Evolutionary conservation across 2,329 filamentous ascomycete species (phyloP).

Genomic region (Grosmannia penicillata): DNA sequence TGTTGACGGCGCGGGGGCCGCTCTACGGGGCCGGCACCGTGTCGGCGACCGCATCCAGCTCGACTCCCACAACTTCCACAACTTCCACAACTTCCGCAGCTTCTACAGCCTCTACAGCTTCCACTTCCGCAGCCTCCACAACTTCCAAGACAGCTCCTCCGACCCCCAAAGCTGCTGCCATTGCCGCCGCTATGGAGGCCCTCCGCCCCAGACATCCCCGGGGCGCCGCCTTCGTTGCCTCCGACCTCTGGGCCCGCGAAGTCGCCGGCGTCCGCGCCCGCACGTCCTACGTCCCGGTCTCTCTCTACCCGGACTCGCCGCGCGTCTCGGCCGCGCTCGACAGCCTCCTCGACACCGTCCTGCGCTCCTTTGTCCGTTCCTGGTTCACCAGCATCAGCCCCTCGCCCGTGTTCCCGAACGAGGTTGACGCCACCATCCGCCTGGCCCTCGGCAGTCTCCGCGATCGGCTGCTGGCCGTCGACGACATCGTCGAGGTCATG

Average conservation of each 20-base stretch:
- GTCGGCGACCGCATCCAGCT: background rate
- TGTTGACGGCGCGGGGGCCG: conserved; percentile 16
- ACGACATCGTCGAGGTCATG: conserved; percentile 75
- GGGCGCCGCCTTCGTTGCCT: conserved; percentile 38
- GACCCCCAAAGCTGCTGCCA: conserved; percentile 26
- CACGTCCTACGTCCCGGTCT: conserved; percentile 50
- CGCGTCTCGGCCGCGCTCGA: conserved; percentile 70
- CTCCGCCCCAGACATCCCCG: background rate
- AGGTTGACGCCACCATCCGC: conserved; percentile 71
- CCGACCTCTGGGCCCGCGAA: conserved; percentile 55
- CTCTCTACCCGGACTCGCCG: conserved; percentile 63
- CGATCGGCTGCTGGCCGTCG: conserved; percentile 58
- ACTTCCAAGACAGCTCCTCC: conserved; percentile 30
- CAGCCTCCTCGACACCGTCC: conserved; percentile 57
- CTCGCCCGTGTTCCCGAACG: conserved; percentile 63
- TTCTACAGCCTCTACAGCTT: background rate
- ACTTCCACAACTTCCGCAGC: background rate
- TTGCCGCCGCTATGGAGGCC: background rate
- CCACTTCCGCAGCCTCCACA: background rate
- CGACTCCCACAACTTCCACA: background rate
- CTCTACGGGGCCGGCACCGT: background rate
- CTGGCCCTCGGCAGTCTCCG: conserved; percentile 55
- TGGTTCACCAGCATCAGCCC: conserved; percentile 85
- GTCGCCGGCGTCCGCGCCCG: conserved; percentile 48
- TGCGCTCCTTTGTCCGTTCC: conserved; percentile 70